Evolutionary conservation across 176 grass and related monocot species (phyloP), one percentile per base, ranked within the genome.

Genomic region (Zea luxurians): DNA sequence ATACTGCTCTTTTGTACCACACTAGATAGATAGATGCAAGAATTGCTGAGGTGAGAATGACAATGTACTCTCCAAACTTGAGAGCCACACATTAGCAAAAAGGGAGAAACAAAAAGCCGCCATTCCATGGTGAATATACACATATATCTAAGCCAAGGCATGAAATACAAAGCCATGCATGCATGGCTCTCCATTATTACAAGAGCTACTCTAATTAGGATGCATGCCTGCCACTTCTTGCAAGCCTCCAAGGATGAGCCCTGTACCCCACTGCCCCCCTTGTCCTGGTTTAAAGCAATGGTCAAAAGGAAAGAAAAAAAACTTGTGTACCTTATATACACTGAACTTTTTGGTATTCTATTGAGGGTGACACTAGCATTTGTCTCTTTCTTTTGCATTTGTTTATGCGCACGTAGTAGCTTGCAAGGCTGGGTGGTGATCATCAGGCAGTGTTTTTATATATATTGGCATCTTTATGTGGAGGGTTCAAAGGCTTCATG

Each of bases 331-430:
- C 68, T 20, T 57, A 57, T 20, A 58, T 66, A 52, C 6, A 18
- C 71, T 66, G 9, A 62, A 15, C 64, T 48, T 81, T 89, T 85
- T 81, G 59, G 15, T 89, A 71, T 89, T 89, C 41, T 84, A 89
- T 89, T 71, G 48, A 85, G 60, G 69, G 59, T 66, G 64, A 85
- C 87, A 84, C 82, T 89, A 89, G 71, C 66, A 60, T 43, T 60
- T 89, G 72, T 85, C 87, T 77, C 82, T 77, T 77, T 64, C 65
- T 76, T 89, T 89, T 84, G 58, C 60, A 50, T 11, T 73, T 87
- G 35, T 73, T 83, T 74, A 78, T 78, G 61, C 50, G 78, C 15
- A 83, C 67, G 68, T 83, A 83, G 68, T 78, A 61, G 61, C 50
- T 77, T 74, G 68, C 18, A 79, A 48, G 42, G 63, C 44, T 3